Evolutionary conservation across 495 filamentous ascomycete species (phyloP), one percentile per base, ranked within the genome.

Genomic region (Opeltia flavorubescens): DNA sequence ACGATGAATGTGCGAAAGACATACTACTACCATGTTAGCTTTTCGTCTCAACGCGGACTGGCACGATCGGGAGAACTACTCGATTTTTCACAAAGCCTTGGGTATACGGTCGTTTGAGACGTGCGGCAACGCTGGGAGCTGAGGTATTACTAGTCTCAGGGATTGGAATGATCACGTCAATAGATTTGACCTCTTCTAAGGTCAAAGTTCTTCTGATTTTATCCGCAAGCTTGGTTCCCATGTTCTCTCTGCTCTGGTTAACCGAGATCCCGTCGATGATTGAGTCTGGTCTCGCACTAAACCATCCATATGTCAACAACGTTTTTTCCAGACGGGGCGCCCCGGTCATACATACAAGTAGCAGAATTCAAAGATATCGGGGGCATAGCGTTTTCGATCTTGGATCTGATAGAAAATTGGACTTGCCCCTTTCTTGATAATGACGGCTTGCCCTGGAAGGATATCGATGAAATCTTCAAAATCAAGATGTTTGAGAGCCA

Each of bases 1-100:
- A n/a, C n/a, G 60, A 95, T 95, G 62, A 95, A 95, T 0, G 80
- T 95, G 29, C 89, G 80, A 72, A 89, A 93, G 41, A 96, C 84
- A 62, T 95, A 96, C n/a, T n/a, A n/a, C n/a, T n/a, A n/a, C n/a
- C n/a, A n/a, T n/a, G n/a, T n/a, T n/a, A n/a, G n/a, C n/a, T n/a
- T n/a, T n/a, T n/a, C n/a, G n/a, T n/a, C n/a, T n/a, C n/a, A n/a
- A n/a, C n/a, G n/a, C n/a, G n/a, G n/a, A n/a, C n/a, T n/a, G n/a
- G n/a, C n/a, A n/a, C n/a, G n/a, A n/a, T n/a, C n/a, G n/a, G n/a
- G n/a, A n/a, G n/a, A n/a, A n/a, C n/a, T n/a, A n/a, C n/a, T 42
- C 89, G 78, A 64, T 95, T 95, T 74, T 95, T 95, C 47, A 95
- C 82, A 52, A 94, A 88, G 12, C 76, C 85, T 54, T 86, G 84